Conservation (phyloP, 2,329 filamentous ascomycete species). For the Lecanosticta acicola region DNA sequence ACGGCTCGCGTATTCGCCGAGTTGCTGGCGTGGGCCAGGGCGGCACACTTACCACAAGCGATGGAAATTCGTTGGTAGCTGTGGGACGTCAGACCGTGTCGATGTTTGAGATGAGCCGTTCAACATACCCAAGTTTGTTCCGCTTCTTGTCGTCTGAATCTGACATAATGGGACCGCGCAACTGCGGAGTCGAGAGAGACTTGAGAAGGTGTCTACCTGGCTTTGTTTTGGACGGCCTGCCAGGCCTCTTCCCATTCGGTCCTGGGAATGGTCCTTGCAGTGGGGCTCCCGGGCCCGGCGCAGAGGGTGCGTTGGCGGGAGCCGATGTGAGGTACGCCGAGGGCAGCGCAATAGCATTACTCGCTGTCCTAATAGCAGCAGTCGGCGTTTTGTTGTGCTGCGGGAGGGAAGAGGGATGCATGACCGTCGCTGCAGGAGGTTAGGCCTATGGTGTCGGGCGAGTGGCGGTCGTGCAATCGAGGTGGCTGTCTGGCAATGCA, state of each 20-base stretch:
- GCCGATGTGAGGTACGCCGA: slow-evolving; percentile 9
- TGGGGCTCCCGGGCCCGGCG: slow-evolving; percentile 11
- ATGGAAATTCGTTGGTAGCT: slow-evolving; percentile 74
- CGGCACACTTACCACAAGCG: slow-evolving; percentile 73
- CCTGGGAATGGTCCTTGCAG: slow-evolving; percentile 7
- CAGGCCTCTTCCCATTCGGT: slow-evolving; percentile 16
- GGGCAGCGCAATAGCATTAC: slow-evolving; percentile 11
- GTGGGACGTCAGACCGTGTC: background rate
- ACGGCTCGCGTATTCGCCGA: background rate
- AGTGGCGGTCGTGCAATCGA: slow-evolving; percentile 3
- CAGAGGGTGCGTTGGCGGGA: slow-evolving; percentile 12
- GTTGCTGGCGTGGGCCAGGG: slow-evolving; percentile 6
- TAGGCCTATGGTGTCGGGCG: slow-evolving; percentile 12
- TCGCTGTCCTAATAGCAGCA: slow-evolving; percentile 9
- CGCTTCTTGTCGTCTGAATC: slow-evolving; percentile 59
- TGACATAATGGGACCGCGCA: slow-evolving; percentile 43
- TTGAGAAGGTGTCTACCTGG: slow-evolving; percentile 37
- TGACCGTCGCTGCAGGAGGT: slow-evolving; percentile 13
- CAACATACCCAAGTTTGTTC: slow-evolving; percentile 85
- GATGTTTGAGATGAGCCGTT: no score
- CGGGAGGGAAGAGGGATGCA: slow-evolving; percentile 10
- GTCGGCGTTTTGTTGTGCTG: slow-evolving; percentile 9
- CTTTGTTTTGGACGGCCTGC: slow-evolving; percentile 37
- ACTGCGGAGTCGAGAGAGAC: slow-evolving; percentile 43
- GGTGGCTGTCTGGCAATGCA: slow-evolving; percentile 5